phyloP scores from a whole-genome alignment of 495 filamentous ascomycete species.

The Lasiosphaeria miniovina region DNA sequence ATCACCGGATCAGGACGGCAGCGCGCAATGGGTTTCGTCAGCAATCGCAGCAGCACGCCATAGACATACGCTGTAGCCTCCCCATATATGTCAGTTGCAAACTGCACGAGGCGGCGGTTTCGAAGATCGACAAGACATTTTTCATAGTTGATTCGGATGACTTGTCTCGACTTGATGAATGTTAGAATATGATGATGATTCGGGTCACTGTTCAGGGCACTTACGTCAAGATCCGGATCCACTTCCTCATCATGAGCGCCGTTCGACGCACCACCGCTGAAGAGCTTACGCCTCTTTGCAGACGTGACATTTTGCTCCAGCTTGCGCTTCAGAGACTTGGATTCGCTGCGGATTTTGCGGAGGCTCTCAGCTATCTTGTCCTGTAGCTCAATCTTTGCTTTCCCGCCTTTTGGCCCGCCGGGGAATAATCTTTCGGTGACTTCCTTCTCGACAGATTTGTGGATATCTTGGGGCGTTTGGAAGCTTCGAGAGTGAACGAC shows the following conservation, averaged over 20 bases:
- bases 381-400: slow-evolving; percentile 55
- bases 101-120: slow-evolving; percentile 66
- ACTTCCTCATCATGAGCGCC: slow-evolving; percentile 35
- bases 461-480: slow-evolving; percentile 38
- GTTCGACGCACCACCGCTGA: slow-evolving; percentile 31
- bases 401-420: slow-evolving; percentile 46
- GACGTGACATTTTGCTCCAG: slow-evolving; percentile 39
- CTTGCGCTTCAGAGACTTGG: slow-evolving; percentile 48
- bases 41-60: slow-evolving; percentile 59
- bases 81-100: slow-evolving; percentile 58
- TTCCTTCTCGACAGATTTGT: slow-evolving; percentile 39
- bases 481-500: slow-evolving; percentile 37
- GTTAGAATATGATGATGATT: slow-evolving; percentile 26
- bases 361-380: slow-evolving; percentile 54
- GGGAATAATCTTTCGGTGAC: slow-evolving; percentile 38
- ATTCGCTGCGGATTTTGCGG: slow-evolving; percentile 43
- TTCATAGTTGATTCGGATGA: slow-evolving; percentile 79
- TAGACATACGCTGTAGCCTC: slow-evolving; percentile 72
- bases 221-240: slow-evolving; percentile 37
- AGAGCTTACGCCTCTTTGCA: slow-evolving; percentile 48
- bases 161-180: slow-evolving; percentile 46
- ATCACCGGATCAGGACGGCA: slow-evolving; percentile 57
- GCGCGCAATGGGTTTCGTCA: slow-evolving; percentile 65
- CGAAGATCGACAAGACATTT: slow-evolving; percentile 80
- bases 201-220: slow-evolving; percentile 15